A percentile compares a stretch with the other conserved stretches of the same genome.
Conservation (phyloP, 2,329 filamentous ascomycete genomes). For the Nemania sp. region DNA sequence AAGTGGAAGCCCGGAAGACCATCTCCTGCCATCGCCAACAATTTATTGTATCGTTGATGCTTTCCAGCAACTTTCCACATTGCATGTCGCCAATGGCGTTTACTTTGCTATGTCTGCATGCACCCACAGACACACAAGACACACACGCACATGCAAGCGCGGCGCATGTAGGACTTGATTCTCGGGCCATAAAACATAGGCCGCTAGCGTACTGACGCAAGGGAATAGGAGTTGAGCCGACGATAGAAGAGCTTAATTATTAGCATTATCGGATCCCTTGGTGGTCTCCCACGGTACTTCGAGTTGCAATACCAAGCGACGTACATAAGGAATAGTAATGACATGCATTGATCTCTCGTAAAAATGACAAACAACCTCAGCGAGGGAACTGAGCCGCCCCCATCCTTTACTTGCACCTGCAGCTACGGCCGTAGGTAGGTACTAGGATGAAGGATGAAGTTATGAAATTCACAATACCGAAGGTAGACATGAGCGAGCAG, state of each 20-base stretch:
- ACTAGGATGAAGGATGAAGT: conserved; percentile 16
- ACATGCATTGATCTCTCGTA: conserved; percentile 31
- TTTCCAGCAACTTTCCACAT: neutral
- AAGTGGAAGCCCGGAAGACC: neutral
- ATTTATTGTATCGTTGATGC: neutral
- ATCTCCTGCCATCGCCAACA: neutral
- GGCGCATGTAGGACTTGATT: conserved; percentile 6
- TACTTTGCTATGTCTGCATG: conserved; percentile 15
- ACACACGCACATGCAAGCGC: conserved; percentile 24
- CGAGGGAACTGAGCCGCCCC: conserved; percentile 7
- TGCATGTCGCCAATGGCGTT: conserved; percentile 28
- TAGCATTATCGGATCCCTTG: conserved; percentile 3
- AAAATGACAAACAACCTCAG: conserved; percentile 29
- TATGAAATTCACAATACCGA: conserved; percentile 15
- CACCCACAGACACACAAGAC: conserved; percentile 15
- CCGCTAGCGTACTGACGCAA: conserved; percentile 17
- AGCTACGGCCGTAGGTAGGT: neutral
- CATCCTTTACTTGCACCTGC: conserved; percentile 1
- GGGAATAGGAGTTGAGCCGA: conserved; percentile 3
- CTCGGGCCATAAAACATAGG: conserved; percentile 14
- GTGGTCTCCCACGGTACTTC: conserved; percentile 13
- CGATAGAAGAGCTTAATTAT: conserved; percentile 15
- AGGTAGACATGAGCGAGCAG: no score
- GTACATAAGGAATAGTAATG: conserved; percentile 13
- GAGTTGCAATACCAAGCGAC: conserved; percentile 2